A percentile compares a stretch with the other conserved stretches of the same genome.
These are phyloP conservation scores for Chionographis japonica DNA, from an alignment of 106 monocot species.

Conservation along the genomic window DNA sequence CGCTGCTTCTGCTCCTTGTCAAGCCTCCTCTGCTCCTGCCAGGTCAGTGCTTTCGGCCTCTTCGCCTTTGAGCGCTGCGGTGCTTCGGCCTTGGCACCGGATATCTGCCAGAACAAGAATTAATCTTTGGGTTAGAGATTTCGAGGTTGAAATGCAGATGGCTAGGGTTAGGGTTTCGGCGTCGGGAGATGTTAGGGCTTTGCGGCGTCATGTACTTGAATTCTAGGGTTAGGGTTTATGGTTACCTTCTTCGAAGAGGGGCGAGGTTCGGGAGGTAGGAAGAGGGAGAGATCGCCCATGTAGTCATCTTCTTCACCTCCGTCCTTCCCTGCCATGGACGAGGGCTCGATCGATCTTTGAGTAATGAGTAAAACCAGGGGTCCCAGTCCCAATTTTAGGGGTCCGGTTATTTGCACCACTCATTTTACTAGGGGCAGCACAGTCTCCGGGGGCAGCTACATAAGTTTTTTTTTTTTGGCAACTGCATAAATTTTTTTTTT, in stretches of 20 bases:
- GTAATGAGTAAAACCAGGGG: no score
- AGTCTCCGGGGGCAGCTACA: no score
- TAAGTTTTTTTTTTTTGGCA: no score
- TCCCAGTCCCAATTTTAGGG: no score
- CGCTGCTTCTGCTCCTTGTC: slow-evolving; percentile 62
- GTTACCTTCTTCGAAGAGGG: slow-evolving; percentile 41
- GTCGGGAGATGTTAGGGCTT: not conserved
- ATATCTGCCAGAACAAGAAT: not conserved
- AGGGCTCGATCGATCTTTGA: not conserved
- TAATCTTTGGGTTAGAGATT: not conserved
- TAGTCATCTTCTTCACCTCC: slow-evolving; percentile 49
- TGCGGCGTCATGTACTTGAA: no score
- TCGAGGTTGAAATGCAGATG: no score
- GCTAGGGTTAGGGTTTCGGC: not conserved
- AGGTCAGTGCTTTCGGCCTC: slow-evolving; percentile 31
- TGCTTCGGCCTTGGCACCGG: slow-evolving; percentile 5
- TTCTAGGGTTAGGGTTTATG: not conserved
- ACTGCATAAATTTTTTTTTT: no score
- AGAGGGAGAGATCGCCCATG: slow-evolving; percentile 91
- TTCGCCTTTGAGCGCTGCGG: slow-evolving; percentile 24
- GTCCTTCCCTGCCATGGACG: slow-evolving; percentile 47
- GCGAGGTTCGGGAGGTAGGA: slow-evolving; percentile 39
- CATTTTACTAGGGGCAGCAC: no score
- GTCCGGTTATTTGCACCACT: no score
- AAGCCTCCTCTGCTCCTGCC: slow-evolving; percentile 71